These are phyloP conservation scores for Sporothrix pallida DNA, from an alignment of 2,329 filamentous ascomycete genomes.

Conservation along the genomic window DNA sequence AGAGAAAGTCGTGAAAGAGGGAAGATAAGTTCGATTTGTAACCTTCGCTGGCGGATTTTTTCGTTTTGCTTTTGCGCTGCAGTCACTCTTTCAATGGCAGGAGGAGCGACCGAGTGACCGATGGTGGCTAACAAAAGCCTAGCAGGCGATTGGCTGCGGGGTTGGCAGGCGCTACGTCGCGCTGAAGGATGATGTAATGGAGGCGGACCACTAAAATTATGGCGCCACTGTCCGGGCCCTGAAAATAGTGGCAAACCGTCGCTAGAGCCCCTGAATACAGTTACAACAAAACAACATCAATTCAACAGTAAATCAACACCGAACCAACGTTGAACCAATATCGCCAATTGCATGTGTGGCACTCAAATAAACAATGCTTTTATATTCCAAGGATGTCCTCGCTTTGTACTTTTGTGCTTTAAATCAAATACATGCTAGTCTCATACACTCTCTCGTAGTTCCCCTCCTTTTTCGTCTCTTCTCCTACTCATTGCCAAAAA, in stretches of 20 bases:
- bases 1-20: not conserved
- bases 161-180: not conserved
- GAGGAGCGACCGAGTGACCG: not conserved
- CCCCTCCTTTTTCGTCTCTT: no score
- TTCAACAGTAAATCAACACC: not conserved
- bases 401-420: constrained; percentile 26
- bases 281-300: not conserved
- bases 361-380: not conserved
- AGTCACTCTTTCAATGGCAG: not conserved
- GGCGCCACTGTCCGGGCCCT: not conserved
- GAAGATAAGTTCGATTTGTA: constrained; percentile 21
- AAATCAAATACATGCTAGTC: not conserved
- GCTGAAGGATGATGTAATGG: constrained; percentile 27
- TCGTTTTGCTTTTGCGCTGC: not conserved
- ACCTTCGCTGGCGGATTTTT: constrained; percentile 13
- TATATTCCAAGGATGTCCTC: constrained; percentile 12
- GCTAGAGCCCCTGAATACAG: not conserved
- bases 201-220: not conserved
- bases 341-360: not conserved
- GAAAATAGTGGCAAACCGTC: not conserved
- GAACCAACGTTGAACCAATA: not conserved
- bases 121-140: constrained; percentile 17
- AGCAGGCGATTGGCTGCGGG: constrained; percentile 22
- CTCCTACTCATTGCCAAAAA: constrained; percentile 51
- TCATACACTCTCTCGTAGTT: not conserved